Conservation (phyloP, 306 rosid species). For the Alnus glutinosa region DNA sequence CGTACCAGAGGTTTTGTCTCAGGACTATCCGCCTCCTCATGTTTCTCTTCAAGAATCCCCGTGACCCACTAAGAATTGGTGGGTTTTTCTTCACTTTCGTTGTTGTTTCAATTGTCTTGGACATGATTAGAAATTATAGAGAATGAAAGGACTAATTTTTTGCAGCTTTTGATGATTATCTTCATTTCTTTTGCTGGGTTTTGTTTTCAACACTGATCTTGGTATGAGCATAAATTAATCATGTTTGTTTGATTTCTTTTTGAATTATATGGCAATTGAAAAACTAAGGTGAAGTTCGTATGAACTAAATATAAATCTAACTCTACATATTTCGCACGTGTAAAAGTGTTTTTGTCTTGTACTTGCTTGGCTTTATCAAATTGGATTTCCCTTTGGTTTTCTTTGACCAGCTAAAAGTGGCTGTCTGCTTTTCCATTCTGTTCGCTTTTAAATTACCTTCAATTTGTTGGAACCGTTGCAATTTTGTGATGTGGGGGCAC, state of each 20-base stretch:
- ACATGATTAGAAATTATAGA: neutral
- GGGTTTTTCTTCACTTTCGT: conserved; percentile 1
- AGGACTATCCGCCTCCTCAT: conserved; percentile 84
- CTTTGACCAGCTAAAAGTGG: neutral
- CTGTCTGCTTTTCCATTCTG: neutral
- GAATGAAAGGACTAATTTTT: neutral
- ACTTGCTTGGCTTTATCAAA: neutral
- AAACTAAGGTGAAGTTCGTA: neutral
- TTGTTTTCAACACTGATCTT: too few relatives aligned
- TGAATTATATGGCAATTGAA: neutral
- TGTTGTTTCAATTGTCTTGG: neutral
- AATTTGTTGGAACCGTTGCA: neutral
- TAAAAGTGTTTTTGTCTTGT: neutral
- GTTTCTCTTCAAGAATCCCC: conserved; percentile 66
- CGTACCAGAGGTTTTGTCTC: conserved; percentile 60
- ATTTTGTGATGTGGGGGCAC: conserved; percentile 22
- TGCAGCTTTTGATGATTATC: neutral
- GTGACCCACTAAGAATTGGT: conserved; percentile 58
- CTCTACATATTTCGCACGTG: neutral
- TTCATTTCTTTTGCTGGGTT: neutral
- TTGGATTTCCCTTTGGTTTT: neutral
- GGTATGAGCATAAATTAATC: neutral
- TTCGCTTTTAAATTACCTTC: neutral
- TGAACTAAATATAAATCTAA: neutral
- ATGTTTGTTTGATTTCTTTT: neutral